Conservation (phyloP, 169 alveolate species). For the Eimeria acervulina region DNA sequence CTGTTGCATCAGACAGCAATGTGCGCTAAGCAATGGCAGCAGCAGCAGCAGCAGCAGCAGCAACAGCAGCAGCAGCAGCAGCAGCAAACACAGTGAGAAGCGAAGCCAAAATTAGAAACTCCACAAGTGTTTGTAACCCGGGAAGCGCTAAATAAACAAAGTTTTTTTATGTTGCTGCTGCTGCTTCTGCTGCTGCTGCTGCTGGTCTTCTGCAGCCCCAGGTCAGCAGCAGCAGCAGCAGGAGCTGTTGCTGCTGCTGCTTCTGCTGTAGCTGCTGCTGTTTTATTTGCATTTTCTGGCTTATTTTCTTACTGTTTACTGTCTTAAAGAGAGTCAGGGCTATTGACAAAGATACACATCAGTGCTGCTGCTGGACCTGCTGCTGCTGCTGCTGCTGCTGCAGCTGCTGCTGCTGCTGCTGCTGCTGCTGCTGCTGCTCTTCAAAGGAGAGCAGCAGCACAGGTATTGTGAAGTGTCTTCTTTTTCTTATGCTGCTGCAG, state of each 20-base stretch:
- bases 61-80: constrained; percentile 4
- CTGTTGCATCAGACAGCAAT: neutral
- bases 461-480: neutral
- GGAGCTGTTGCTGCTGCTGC: no score
- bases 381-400: neutral
- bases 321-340: neutral
- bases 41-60: neutral
- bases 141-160: no score
- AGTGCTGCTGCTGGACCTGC: neutral
- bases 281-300: no score
- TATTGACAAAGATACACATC: neutral
- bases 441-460: neutral
- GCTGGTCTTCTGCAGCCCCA: no score
- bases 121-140: no score
- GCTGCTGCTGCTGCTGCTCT: constrained; percentile 8
- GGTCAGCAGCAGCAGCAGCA: no score
- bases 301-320: no score
- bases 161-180: no score
- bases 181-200: no score
- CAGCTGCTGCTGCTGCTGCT: neutral
- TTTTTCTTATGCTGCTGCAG: constrained; percentile 20
- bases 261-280: no score
- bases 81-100: neutral
- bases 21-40: neutral
- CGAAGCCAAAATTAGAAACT: no score